Evolutionary conservation across 2,329 filamentous ascomycete species (phyloP).

Genomic region (Sporothrix phasma): DNA sequence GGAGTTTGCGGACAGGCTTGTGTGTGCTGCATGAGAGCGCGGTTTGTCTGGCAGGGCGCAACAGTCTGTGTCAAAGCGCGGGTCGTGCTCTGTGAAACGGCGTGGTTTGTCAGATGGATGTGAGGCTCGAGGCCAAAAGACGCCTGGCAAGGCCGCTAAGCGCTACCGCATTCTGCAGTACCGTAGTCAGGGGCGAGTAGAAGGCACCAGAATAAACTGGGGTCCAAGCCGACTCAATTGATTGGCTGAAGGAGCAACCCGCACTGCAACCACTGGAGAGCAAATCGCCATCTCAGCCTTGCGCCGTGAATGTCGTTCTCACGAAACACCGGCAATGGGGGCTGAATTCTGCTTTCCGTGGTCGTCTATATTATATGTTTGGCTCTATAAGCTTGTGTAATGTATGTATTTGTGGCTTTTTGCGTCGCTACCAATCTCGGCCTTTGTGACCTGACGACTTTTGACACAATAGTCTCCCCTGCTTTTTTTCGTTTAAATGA

Average conservation of each 20-base stretch:
- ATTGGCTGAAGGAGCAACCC: not conserved
- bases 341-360: not conserved
- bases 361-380: not conserved
- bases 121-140: not conserved
- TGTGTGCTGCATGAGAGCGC: too few relatives aligned
- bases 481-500: too few relatives aligned
- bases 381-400: not conserved
- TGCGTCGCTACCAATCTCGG: too few relatives aligned
- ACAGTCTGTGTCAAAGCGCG: not conserved
- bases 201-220: conserved; percentile 6
- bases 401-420: not conserved
- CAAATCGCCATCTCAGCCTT: not conserved
- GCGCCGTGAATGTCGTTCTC: not conserved
- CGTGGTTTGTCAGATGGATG: not conserved
- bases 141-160: not conserved
- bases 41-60: too few relatives aligned
- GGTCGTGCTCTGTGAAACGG: not conserved
- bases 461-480: too few relatives aligned
- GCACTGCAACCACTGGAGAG: not conserved
- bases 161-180: not conserved
- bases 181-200: conserved; percentile 7
- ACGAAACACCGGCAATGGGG: not conserved
- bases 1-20: not conserved
- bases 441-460: too few relatives aligned
- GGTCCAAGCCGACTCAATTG: not conserved